Conservation (phyloP, 1,284 basidiomycete species). For the Rhodofomes roseus region DNA sequence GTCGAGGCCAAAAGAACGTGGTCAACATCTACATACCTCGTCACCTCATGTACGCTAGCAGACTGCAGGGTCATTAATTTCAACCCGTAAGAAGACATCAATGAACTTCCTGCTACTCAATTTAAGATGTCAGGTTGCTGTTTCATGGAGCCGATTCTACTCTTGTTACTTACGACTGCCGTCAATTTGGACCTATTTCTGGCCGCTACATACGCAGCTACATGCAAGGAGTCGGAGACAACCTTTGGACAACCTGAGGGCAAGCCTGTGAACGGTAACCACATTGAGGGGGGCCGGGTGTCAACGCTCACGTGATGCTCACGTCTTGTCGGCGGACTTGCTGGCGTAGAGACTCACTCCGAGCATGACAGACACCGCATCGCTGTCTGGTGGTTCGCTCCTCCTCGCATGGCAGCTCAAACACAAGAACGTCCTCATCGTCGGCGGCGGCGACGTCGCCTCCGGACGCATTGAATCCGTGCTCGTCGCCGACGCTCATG, state of each 20-base stretch:
- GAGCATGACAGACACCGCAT: conserved; percentile 1
- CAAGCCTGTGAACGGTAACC: neutral
- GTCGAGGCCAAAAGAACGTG: too few species aligned
- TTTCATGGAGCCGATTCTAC: too few species aligned
- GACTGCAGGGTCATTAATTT: too few species aligned
- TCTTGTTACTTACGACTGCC: too few species aligned
- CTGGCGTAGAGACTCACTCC: neutral
- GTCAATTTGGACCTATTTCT: too few species aligned
- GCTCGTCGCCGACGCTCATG: conserved; percentile 55
- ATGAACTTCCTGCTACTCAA: too few species aligned
- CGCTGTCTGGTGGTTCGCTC: conserved; percentile 60
- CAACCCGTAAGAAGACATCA: too few species aligned
- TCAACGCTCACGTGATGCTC: neutral
- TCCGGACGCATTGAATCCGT: conserved; percentile 74
- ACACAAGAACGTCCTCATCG: conserved; percentile 74
- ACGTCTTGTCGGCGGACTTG: neutral
- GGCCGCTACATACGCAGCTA: too few species aligned
- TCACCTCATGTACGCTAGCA: too few species aligned
- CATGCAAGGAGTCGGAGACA: too few species aligned
- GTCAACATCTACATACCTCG: too few species aligned
- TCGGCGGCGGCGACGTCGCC: conserved; percentile 89
- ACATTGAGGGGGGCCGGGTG: neutral
- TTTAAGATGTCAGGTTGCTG: too few species aligned
- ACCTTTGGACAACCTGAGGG: neutral
- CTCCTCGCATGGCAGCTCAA: conserved; percentile 87